These are phyloP conservation scores for Cinchona pubescens DNA, from an alignment of 257 asterid species.

Conservation along the genomic window DNA sequence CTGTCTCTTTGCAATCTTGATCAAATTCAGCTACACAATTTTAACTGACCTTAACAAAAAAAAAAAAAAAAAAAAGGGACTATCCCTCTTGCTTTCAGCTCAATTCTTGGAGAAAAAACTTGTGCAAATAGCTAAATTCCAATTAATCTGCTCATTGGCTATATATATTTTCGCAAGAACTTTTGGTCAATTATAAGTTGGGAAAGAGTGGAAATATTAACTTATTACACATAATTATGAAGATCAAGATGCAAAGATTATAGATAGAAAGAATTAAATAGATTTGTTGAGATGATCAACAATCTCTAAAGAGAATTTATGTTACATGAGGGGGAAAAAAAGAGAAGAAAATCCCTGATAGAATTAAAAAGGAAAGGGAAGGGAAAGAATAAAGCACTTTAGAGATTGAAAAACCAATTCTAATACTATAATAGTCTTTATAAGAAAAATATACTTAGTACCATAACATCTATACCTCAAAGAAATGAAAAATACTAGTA, in stretches of 20 bases:
- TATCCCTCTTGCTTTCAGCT: not conserved
- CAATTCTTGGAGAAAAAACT: not conserved
- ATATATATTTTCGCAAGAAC: not conserved
- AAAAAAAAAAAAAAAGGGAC: not conserved
- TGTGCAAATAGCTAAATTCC: not conserved
- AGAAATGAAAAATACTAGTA: not conserved
- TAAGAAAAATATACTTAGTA: not conserved
- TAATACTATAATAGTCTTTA: not conserved
- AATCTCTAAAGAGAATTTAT: slow-evolving; percentile 8
- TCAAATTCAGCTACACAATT: slow-evolving; percentile 7
- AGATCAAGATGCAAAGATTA: not conserved
- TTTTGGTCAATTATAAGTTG: not conserved
- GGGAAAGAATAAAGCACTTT: slow-evolving; percentile 23
- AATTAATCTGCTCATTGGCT: not conserved
- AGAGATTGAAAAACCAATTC: slow-evolving; percentile 12
- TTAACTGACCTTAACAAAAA: not conserved
- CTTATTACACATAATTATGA: not conserved
- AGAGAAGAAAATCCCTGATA: slow-evolving; percentile 12
- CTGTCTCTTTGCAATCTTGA: slow-evolving; percentile 27
- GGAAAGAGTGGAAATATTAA: slow-evolving; percentile 3
- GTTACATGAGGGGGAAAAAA: not conserved
- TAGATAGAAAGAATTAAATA: slow-evolving; percentile 17
- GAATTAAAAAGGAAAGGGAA: slow-evolving; percentile 19
- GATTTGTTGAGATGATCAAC: not conserved
- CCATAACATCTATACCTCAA: not conserved